These are phyloP conservation scores for Leavenworthia alabamica DNA, from an alignment of 345 rosid species.

Conservation along the genomic window DNA sequence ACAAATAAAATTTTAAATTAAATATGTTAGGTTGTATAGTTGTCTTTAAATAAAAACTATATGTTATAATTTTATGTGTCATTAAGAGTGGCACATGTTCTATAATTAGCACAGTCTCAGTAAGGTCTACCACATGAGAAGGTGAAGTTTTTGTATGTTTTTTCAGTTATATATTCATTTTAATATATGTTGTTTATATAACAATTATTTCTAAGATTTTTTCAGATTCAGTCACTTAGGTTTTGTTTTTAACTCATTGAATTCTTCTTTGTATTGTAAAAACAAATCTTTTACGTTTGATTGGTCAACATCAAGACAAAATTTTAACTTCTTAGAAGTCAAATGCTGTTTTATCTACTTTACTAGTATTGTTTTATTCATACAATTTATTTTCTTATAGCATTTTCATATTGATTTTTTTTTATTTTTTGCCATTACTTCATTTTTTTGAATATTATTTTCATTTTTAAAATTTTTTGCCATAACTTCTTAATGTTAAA, in stretches of 20 bases:
- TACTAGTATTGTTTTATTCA: background rate
- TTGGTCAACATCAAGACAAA: slow-evolving; percentile 13
- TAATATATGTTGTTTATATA: background rate
- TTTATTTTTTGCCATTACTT: too few relatives aligned
- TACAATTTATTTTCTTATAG: too few relatives aligned
- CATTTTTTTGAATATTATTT: too few relatives aligned
- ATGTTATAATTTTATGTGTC: background rate
- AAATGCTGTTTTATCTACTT: background rate
- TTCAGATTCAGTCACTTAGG: slow-evolving; percentile 27
- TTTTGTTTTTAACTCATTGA: background rate
- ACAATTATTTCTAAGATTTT: slow-evolving; percentile 1
- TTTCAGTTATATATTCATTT: background rate
- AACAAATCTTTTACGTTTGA: background rate
- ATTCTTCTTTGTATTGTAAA: background rate
- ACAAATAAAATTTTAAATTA: background rate
- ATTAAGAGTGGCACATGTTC: slow-evolving; percentile 28
- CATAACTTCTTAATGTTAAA: background rate
- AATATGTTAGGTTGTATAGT: background rate
- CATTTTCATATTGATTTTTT: too few relatives aligned
- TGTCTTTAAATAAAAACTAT: background rate
- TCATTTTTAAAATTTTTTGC: too few relatives aligned
- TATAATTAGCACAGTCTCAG: slow-evolving; percentile 26
- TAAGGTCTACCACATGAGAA: slow-evolving; percentile 30
- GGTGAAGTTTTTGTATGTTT: slow-evolving; percentile 6
- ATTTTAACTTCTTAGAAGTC: slow-evolving; percentile 24